phyloP scores from a whole-genome alignment of 768 basidiomycete genomes.

The Harrya chromipes region DNA sequence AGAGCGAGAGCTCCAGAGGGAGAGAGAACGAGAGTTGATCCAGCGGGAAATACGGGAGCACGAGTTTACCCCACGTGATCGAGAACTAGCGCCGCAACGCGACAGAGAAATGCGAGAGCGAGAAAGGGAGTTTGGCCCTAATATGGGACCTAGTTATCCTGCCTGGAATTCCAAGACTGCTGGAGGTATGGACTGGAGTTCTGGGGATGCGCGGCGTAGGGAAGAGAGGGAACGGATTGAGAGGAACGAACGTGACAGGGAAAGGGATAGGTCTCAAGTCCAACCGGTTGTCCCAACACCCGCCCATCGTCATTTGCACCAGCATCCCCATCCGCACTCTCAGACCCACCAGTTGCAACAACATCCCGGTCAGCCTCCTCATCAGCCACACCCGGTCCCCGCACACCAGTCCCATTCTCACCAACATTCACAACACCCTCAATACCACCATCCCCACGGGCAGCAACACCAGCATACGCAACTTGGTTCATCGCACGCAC shows the following conservation, averaged over 20 bases:
- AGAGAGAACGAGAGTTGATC: conserved; percentile 26
- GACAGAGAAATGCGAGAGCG: conserved; percentile 27
- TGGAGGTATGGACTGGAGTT: conserved; percentile 30
- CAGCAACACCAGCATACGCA: conserved; percentile 34
- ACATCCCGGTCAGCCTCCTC: conserved; percentile 17
- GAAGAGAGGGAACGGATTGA: conserved; percentile 32
- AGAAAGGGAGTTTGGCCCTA: conserved; percentile 27
- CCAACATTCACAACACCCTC: conserved; percentile 25
- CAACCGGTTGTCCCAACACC: conserved; percentile 22
- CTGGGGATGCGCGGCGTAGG: conserved; percentile 34
- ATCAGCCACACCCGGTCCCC: conserved; percentile 27
- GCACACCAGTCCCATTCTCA: conserved; percentile 30
- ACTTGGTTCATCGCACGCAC: conserved; percentile 28
- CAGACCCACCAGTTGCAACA: conserved; percentile 36
- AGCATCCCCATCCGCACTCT: conserved; percentile 31
- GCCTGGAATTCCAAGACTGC: conserved; percentile 34
- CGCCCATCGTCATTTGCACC: conserved; percentile 32
- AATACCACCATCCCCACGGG: conserved; percentile 26
- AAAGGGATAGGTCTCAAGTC: conserved; percentile 29
- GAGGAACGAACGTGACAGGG: conserved; percentile 27
- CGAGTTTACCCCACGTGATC: conserved; percentile 20
- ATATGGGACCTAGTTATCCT: conserved; percentile 17
- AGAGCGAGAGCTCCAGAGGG: conserved; percentile 20
- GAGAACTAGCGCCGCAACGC: conserved; percentile 20
- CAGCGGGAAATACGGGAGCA: conserved; percentile 29